phyloP scores from a whole-genome alignment of 495 filamentous ascomycete species.

The Penicillium arizonense region DNA sequence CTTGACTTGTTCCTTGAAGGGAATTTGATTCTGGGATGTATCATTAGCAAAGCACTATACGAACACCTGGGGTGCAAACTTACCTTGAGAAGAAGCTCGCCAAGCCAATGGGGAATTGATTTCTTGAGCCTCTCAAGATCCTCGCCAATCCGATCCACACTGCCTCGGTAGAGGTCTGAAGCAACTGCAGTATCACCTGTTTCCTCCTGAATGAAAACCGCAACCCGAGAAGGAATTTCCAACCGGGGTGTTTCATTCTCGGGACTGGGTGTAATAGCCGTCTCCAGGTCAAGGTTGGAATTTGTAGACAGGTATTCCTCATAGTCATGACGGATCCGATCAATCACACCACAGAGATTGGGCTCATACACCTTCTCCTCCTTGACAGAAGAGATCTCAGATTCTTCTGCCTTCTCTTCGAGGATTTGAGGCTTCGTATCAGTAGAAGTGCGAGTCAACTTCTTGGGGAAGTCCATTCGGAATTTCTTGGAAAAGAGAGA shows the following conservation, averaged over 20 bases:
- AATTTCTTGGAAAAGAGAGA: constrained; percentile 85
- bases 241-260: constrained; percentile 84
- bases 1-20: constrained; percentile 89
- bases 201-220: constrained; percentile 94
- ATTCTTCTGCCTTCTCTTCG: constrained; percentile 84
- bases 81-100: constrained; percentile 81
- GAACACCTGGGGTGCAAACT: background rate
- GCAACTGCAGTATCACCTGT: constrained; percentile 82
- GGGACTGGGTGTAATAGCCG: constrained; percentile 71
- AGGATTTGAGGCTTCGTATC: constrained; percentile 70
- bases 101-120: constrained; percentile 84
- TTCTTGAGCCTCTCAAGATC: constrained; percentile 84
- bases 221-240: constrained; percentile 73
- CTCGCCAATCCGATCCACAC: constrained; percentile 69
- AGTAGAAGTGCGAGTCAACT: constrained; percentile 71
- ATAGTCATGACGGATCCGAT: constrained; percentile 75
- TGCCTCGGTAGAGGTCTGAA: constrained; percentile 88
- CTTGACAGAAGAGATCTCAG: constrained; percentile 59
- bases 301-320: constrained; percentile 63
- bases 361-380: constrained; percentile 80
- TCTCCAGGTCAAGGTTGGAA: constrained; percentile 53
- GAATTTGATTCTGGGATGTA: constrained; percentile 66
- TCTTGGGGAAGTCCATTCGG: constrained; percentile 83
- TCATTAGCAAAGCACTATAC: background rate
- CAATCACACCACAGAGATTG: constrained; percentile 76